Evolutionary conservation across 2,329 filamentous ascomycete species (phyloP).

Genomic region (Alternaria sp.): DNA sequence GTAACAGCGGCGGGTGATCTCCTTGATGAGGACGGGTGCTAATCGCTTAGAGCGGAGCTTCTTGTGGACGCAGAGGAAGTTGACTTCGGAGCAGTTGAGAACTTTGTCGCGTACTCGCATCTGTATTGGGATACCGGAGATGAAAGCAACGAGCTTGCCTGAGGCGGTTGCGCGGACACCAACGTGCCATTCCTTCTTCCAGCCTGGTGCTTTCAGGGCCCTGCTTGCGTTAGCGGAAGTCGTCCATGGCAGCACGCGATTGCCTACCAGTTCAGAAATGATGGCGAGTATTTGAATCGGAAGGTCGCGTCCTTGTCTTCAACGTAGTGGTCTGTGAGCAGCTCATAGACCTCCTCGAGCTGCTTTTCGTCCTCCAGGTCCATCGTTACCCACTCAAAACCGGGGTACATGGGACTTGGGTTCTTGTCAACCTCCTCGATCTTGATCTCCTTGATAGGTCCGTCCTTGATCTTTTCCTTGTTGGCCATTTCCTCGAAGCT

Average conservation of each 20-base stretch:
- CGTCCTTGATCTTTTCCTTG: slow-evolving; percentile 68
- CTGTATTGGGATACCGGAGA: slow-evolving; percentile 88
- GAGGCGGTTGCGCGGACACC: slow-evolving; percentile 87
- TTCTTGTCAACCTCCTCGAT: slow-evolving; percentile 81
- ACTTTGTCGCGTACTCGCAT: slow-evolving; percentile 80
- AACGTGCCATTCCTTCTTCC: slow-evolving; percentile 94
- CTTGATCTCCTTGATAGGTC: slow-evolving; percentile 82
- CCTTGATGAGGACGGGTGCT: slow-evolving; percentile 94
- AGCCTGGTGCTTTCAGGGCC: slow-evolving; percentile 94
- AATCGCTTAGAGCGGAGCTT: slow-evolving; percentile 94
- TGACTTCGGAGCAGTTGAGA: slow-evolving; percentile 88
- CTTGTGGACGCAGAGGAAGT: slow-evolving; percentile 98
- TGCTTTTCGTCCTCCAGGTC: slow-evolving; percentile 80
- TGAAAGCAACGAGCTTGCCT: slow-evolving; percentile 91
- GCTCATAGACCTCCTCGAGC: slow-evolving; percentile 88
- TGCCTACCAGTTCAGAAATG: slow-evolving; percentile 85
- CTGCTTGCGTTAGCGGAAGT: slow-evolving; percentile 55
- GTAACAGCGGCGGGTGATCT: slow-evolving; percentile 94
- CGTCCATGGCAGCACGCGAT: too few species aligned
- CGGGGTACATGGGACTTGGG: slow-evolving; percentile 74
- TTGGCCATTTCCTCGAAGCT: slow-evolving; percentile 69
- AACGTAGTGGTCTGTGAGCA: slow-evolving; percentile 93
- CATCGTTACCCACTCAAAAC: slow-evolving; percentile 94
- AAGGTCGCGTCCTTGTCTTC: slow-evolving; percentile 98
- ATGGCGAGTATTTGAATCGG: slow-evolving; percentile 92